phyloP scores from a whole-genome alignment of 2,329 filamentous ascomycete genomes.

The Monosporascus sp. region DNA sequence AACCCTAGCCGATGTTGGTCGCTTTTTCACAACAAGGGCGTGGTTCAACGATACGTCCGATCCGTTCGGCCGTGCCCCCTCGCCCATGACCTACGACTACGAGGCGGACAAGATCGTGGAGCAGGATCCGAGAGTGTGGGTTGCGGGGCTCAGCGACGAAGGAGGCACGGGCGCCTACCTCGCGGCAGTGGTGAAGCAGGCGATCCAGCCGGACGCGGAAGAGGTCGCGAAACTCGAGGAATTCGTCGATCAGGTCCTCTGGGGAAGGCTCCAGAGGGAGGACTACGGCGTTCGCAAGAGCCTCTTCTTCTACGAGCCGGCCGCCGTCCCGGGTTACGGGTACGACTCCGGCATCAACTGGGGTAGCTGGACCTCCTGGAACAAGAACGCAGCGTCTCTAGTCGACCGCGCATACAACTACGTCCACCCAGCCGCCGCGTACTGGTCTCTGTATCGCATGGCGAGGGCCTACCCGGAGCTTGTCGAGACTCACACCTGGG shows the following conservation, averaged over 20 bases:
- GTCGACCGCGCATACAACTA: conserved; percentile 54
- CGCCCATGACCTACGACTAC: conserved; percentile 53
- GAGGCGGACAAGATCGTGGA: conserved; percentile 37
- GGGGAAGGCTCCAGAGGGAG: conserved; percentile 40
- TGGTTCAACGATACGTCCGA: conserved; percentile 48
- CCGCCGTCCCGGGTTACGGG: conserved; percentile 33
- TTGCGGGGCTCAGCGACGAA: conserved; percentile 56
- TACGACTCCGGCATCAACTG: conserved; percentile 43
- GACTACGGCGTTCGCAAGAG: conserved; percentile 49
- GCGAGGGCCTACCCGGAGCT: conserved; percentile 43
- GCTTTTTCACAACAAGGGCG: conserved; percentile 48
- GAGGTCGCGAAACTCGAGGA: conserved; percentile 49
- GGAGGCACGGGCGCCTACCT: conserved; percentile 52
- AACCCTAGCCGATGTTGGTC: conserved; percentile 40
- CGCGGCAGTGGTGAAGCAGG: conserved; percentile 50
- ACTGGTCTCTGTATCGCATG: conserved; percentile 54
- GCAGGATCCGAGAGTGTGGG: conserved; percentile 49
- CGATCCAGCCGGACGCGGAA: conserved; percentile 39
- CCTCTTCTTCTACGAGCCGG: conserved; percentile 51
- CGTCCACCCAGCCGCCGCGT: conserved; percentile 49
- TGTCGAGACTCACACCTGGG: conserved; percentile 36
- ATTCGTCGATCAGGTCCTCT: conserved; percentile 48
- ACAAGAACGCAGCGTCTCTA: conserved; percentile 37
- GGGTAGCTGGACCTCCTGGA: conserved; percentile 48
- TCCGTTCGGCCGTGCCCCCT: conserved; percentile 48